Percentiles rank a stretch among this genome's conserved stretches.
Evolutionary conservation across 495 filamentous ascomycete species (phyloP).

Genomic region (Penicillium argentinense): DNA sequence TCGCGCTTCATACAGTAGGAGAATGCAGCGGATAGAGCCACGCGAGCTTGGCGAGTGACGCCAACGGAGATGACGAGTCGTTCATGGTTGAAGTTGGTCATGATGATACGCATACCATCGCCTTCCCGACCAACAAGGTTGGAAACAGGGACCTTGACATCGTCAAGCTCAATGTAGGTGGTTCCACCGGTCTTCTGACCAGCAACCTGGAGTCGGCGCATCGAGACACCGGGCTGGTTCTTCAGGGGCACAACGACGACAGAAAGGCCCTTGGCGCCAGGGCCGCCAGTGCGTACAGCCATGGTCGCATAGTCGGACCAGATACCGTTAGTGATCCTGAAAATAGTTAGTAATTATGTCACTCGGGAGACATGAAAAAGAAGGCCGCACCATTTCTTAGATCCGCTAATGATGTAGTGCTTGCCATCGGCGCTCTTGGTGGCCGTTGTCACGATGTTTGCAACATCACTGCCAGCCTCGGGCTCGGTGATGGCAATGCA

Average conservation of each 20-base stretch:
- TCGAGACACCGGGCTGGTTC: constrained; percentile 58
- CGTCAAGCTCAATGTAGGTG: constrained; percentile 74
- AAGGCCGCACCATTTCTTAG: constrained; percentile 68
- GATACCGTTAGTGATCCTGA: constrained; percentile 73
- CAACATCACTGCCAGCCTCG: constrained; percentile 68
- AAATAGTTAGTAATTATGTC: neutral
- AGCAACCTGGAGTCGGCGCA: constrained; percentile 61
- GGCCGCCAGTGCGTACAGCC: constrained; percentile 74
- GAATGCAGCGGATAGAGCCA: constrained; percentile 64
- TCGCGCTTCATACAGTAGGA: constrained; percentile 70
- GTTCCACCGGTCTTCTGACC: constrained; percentile 65
- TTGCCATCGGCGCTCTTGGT: constrained; percentile 61
- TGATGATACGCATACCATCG: constrained; percentile 71
- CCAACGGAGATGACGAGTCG: constrained; percentile 64
- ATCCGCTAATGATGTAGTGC: constrained; percentile 70
- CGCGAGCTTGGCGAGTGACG: constrained; percentile 60
- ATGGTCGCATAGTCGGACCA: constrained; percentile 72
- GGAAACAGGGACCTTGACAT: constrained; percentile 64
- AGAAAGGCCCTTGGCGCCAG: constrained; percentile 60
- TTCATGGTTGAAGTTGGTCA: constrained; percentile 87
- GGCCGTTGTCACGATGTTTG: constrained; percentile 67
- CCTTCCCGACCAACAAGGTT: constrained; percentile 74
- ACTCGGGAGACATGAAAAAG: neutral
- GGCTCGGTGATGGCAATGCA: constrained; percentile 84
- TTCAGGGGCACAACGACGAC: constrained; percentile 69